Base-by-base conservation (phyloP, 2,329 filamentous ascomycete genomes). In the Pyrenophora tritici-repentis region DNA sequence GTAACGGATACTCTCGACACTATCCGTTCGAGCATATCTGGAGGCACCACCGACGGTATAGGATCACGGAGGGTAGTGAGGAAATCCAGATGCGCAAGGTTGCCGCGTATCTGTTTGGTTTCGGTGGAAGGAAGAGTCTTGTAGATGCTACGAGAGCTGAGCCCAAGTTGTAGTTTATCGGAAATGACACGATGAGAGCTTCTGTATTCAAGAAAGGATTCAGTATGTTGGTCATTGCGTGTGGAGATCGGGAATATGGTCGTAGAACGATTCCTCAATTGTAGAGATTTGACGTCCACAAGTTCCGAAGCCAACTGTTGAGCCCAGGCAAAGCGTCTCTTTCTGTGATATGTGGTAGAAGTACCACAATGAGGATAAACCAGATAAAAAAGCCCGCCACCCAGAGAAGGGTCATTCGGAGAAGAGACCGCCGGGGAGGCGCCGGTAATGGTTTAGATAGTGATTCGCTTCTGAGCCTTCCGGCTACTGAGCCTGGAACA, bases 21-120 rank as follows among this genome's bases (percentile, higher is more conserved):
- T 78, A 79, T 55, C 82, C 82, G 1, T 86, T 87, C 60, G 83
- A 86, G 70, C 83, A 86, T 58, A 86, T 86, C 42, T 86, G 84
- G 80, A 76, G 84, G 42, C 83, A 86, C 71, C 85, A 86, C 67
- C 73, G 84, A 34, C 74, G 83, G 18, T 86, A 86, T 61, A 72
- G 84, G 31, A 87, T 86, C 55, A 86, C 84, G 0, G 84, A 86
- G 65, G 84, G 83, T 0, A 83, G 81, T 47, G 84, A 86, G 65
- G 83, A 86, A 73, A 84, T 86, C 43, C 83, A 86, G 70, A 86
- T 86, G 79, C 75, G 83, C n/a, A 86, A 85, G 70, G 78, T 86
- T 8, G 83, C 82, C 0, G 82, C 80, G 8, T 84, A 81, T 68
- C 56, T 85, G 36, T 84, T 85, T 65, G 82, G 80, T 1, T 83